Percentiles rank a stretch among this genome's conserved stretches.
These are phyloP conservation scores for Juncus effusus DNA, from an alignment of 176 grass and related monocot genomes.

Conservation along the genomic window DNA sequence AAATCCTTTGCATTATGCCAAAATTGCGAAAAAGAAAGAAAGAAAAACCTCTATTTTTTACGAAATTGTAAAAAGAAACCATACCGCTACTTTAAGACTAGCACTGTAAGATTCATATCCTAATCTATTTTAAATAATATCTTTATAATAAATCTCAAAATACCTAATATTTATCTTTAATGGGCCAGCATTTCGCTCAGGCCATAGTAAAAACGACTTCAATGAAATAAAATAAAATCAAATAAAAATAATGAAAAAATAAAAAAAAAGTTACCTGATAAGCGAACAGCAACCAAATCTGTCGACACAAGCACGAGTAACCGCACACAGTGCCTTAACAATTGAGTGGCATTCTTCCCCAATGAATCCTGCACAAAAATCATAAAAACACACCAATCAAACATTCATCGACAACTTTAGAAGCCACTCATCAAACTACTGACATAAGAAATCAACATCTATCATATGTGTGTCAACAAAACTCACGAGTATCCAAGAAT, in stretches of 20 bases:
- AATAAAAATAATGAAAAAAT: not conserved
- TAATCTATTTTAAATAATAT: too few relatives aligned
- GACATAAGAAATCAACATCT: not conserved
- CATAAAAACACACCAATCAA: not conserved
- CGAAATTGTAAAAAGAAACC: not conserved
- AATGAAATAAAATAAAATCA: constrained; percentile 16
- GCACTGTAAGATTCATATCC: too few relatives aligned
- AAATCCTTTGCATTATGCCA: too few relatives aligned
- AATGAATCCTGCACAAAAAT: constrained; percentile 71
- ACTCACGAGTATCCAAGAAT: constrained; percentile 98
- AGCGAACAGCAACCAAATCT: constrained; percentile 77
- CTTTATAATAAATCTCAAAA: too few relatives aligned
- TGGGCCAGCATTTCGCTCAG: too few relatives aligned
- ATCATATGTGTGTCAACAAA: constrained; percentile 24
- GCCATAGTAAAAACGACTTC: too few relatives aligned
- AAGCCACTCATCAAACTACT: not conserved
- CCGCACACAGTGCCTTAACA: constrained; percentile 88
- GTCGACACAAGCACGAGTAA: constrained; percentile 90
- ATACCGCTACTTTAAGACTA: too few relatives aligned
- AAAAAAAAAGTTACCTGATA: constrained; percentile 54
- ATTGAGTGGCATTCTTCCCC: constrained; percentile 93
- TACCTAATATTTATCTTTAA: too few relatives aligned
- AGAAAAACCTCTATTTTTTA: constrained; percentile 1
- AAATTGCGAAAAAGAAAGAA: not conserved
- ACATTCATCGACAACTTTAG: not conserved